Evolutionary conservation across 2,329 filamentous ascomycete genomes (phyloP), one percentile per base, ranked within the genome.

Genomic region (Fusarium torreyae): DNA sequence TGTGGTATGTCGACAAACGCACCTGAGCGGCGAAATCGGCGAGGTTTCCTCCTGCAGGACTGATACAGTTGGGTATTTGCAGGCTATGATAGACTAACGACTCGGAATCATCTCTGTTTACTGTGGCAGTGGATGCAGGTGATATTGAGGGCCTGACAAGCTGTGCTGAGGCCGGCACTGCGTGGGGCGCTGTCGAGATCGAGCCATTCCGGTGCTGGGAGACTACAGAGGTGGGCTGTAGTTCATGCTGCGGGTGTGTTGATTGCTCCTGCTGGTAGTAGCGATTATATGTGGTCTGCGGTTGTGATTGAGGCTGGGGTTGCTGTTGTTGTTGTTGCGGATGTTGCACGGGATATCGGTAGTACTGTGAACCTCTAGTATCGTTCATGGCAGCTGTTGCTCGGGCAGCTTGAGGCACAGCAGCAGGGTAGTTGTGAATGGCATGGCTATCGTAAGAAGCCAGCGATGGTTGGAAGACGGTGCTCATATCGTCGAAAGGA

Each of bases 11-110:
- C 9, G 14, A 49, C n/a, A 43, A 15, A 78, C 84, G 72, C 80
- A 94, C 92, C 86, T 94, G 89, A 59, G 94, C 93, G 53, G 93
- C 92, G 78, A 97, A 94, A 75, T 96, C 92, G 11, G 93, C 87
- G 70, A 97, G 79, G 75, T 88, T 94, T 9, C 93, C 92, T 45
- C 92, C 92, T 71, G 86, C 89, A 34, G 89, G 85, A 74, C 91
- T 94, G 76, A 97, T 94, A 38, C 92, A 91, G 44, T 85, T 83
- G 8, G 94, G 93, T 40, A 97, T 90, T 73, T 91, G 89, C 38
- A 95, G 83, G 75, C 86, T 89, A 75, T 89, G 87, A 63, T 81
- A 83, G 3, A 87, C 84, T 77, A 89, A 81, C 28, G 80, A 81
- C 28, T 82, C 80, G 6, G 82, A 79, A 38, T 83, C 81, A 55